These are phyloP conservation scores for Phytophthora sp. DNA, from an alignment of 352 stramenopile species.

Conservation along the genomic window DNA sequence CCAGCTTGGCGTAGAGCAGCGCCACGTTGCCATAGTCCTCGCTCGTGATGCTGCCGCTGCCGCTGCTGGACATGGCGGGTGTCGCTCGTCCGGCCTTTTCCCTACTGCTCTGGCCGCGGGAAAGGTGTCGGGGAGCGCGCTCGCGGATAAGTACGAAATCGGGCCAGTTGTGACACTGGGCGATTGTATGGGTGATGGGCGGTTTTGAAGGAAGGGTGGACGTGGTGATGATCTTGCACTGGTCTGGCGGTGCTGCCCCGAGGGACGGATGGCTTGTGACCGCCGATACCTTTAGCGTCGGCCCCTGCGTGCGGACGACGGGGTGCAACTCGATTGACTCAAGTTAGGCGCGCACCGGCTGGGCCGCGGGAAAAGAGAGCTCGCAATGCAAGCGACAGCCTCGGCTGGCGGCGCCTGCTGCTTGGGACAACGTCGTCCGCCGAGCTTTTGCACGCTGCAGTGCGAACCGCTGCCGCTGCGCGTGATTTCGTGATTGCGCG, in stretches of 20 bases:
- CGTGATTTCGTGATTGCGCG: too few relatives aligned
- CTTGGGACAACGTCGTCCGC: too few relatives aligned
- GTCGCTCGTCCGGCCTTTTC: slow-evolving; percentile 12
- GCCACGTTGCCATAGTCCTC: slow-evolving; percentile 36
- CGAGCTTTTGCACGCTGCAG: too few relatives aligned
- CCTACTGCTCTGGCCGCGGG: slow-evolving; percentile 15
- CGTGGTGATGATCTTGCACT: too few relatives aligned
- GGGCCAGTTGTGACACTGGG: slow-evolving; percentile 35
- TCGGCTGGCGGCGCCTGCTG: too few relatives aligned
- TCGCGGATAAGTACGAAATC: slow-evolving; percentile 37
- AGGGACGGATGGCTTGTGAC: too few relatives aligned
- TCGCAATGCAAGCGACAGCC: too few relatives aligned
- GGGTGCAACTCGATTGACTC: slow-evolving; percentile 18
- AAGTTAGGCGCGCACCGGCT: slow-evolving; percentile 6
- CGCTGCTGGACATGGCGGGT: slow-evolving; percentile 25
- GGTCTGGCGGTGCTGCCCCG: too few relatives aligned
- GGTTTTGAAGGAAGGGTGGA: too few relatives aligned
- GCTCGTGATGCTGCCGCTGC: slow-evolving; percentile 9
- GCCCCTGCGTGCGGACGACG: slow-evolving; percentile 1
- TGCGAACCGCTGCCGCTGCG: too few relatives aligned
- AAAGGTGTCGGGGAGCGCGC: slow-evolving; percentile 4
- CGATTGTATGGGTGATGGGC: slow-evolving; percentile 12
- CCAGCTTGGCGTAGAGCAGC: slow-evolving; percentile 66
- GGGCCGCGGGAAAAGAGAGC: neutral
- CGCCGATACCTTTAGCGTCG: slow-evolving; percentile 23